Evolutionary conservation across 2,329 filamentous ascomycete species (phyloP), one percentile per base, ranked within the genome.

Genomic region (Geosmithia putterillii): DNA sequence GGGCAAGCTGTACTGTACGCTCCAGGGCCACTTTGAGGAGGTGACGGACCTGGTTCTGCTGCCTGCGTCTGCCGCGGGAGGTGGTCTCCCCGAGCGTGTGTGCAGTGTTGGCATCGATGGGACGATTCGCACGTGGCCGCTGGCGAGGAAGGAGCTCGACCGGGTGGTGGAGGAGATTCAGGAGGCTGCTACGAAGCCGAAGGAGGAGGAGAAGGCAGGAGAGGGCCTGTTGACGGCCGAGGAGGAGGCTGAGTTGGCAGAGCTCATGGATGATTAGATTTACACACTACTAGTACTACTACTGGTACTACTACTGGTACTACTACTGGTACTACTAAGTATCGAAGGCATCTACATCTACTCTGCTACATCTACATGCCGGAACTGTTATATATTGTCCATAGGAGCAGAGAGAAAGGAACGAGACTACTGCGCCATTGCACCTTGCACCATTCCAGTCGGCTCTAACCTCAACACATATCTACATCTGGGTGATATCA

Each of bases 241-340:
- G 52, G 92, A 98, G 60, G 90, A 96, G 61, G 82, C 84, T 4
- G 92, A 96, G 61, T 69, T 98, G 50, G 89, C 87, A 14, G 92
- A 89, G 50, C 64, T 98, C 58, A 86, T 98, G 86, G 86, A 81
- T 48, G 81, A 86, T 48, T 73, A 60, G 50, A n/a, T n/a, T 32
- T n/a, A n/a, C n/a, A n/a, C n/a, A n/a, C n/a, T n/a, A n/a, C n/a
- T n/a, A n/a, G n/a, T n/a, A n/a, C n/a, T n/a, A n/a, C n/a, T n/a
- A n/a, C n/a, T n/a, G n/a, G n/a, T n/a, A 34, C n/a, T n/a, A n/a
- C n/a, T n/a, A n/a, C n/a, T n/a, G n/a, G n/a, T n/a, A n/a, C n/a
- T n/a, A n/a, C n/a, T n/a, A n/a, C n/a, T n/a, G n/a, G n/a, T n/a
- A n/a, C n/a, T n/a, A n/a, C n/a, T n/a, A n/a, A n/a, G n/a, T n/a